Evolutionary conservation across 2,329 filamentous ascomycete species (phyloP), one percentile per base, ranked within the genome.

Genomic region (Coniella vitis): DNA sequence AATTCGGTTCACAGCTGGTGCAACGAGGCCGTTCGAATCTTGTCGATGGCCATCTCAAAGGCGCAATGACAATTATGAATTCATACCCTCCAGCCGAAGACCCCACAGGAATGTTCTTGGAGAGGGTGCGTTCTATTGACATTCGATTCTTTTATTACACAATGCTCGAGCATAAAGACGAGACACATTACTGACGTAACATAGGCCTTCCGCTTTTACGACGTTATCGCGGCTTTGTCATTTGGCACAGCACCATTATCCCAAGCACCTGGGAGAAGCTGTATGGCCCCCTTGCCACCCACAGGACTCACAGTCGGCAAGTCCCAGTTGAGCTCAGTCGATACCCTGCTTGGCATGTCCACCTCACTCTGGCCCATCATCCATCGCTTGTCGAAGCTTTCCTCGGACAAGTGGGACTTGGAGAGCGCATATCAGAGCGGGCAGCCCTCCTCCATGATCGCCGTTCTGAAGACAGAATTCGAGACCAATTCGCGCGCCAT

Each of bases 161-260:
- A n/a, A n/a, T n/a, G n/a, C n/a, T n/a, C n/a, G n/a, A n/a, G n/a
- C n/a, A n/a, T n/a, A n/a, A n/a, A 5, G 25, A 5, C 25, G 10
- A 29, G 25, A 29, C 5, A 5, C 10, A 12, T 38, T 8, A 47
- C 25, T 54, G 25, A 51, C 45, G 9, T 3, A 1, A 2, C 12
- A 10, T 47, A 83, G 79, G 78, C 79, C 1, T 84, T 83, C 56
- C 73, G 76, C 5, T 83, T 83, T 56, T 83, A 83, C 63, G 79
- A 83, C 58, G 79, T 83, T 19, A 83, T 83, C 48, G 74, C 79
- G 5, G 79, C 80, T 1, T 65, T 84, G 25, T 83, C 79, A 0
- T 72, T 82, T 44, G 78, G 78, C 47, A 79, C 75, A 12, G 68
- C 76, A 4, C 78, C 79, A 2, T 67, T 81, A 12, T 75, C 76